Conservation (phyloP, 106 monocot species). For the Dendrobium chrysotoxum region DNA sequence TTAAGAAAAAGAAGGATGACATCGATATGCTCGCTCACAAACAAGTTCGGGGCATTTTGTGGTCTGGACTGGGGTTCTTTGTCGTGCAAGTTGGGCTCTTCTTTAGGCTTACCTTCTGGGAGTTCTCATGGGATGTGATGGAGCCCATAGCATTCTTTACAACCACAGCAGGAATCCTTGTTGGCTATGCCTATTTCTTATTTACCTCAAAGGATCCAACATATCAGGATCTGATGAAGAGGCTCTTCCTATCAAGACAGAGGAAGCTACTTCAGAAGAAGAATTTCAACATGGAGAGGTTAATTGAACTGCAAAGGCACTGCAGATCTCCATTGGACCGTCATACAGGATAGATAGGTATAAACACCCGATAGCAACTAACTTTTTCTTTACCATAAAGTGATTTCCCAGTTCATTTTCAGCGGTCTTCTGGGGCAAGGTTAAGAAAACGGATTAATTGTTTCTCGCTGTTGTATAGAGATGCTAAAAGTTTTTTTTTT, state of each 20-base stretch:
- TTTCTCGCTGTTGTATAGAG: too few species aligned
- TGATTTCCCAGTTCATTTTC: too few species aligned
- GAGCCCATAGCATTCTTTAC: conserved; percentile 87
- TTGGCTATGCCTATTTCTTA: conserved; percentile 85
- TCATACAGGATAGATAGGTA: neutral
- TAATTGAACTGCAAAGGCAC: conserved; percentile 56
- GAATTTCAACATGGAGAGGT: conserved; percentile 56
- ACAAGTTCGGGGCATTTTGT: conserved; percentile 72
- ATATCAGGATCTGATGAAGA: conserved; percentile 81
- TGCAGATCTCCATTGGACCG: conserved; percentile 54
- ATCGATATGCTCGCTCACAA: conserved; percentile 78
- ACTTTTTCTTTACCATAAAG: neutral
- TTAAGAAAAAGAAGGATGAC: conserved; percentile 68
- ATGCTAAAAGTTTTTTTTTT: too few species aligned
- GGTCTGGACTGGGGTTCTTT: conserved; percentile 70
- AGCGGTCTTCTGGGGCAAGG: too few species aligned
- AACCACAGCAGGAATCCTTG: conserved; percentile 61
- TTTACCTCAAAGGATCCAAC: conserved; percentile 88
- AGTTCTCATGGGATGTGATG: conserved; percentile 99
- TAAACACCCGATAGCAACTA: neutral
- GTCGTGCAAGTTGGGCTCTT: conserved; percentile 74
- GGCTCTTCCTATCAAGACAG: conserved; percentile 69
- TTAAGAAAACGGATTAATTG: too few species aligned
- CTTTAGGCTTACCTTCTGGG: conserved; percentile 95
- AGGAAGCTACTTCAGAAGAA: conserved; percentile 57